Evolutionary conservation across 2,329 filamentous ascomycete genomes (phyloP).

Genomic region (Trichoderma guizhouense): DNA sequence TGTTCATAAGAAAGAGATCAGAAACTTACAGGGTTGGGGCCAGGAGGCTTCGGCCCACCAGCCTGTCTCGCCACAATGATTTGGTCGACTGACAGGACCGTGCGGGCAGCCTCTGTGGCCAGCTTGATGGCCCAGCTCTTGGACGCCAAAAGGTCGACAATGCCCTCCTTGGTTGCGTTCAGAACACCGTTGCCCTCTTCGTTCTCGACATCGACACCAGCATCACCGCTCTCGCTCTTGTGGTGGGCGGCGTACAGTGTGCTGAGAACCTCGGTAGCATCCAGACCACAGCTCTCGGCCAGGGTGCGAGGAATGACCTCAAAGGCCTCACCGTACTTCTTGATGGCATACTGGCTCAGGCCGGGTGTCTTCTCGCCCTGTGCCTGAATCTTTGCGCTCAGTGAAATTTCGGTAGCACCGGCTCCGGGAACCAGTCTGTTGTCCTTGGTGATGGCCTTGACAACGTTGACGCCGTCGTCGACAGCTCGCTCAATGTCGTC

Average conservation of each 20-base stretch:
- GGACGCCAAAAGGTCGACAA: conserved; percentile 84
- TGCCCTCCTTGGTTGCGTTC: conserved; percentile 82
- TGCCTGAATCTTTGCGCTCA: conserved; percentile 86
- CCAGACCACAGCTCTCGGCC: conserved; percentile 90
- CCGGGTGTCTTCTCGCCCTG: conserved; percentile 91
- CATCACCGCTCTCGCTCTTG: conserved; percentile 80
- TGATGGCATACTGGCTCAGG: conserved; percentile 91
- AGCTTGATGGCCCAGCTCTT: conserved; percentile 98
- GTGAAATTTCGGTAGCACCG: conserved; percentile 89
- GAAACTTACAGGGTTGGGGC: conserved; percentile 69
- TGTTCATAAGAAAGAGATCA: neutral
- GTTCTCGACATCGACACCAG: conserved; percentile 88
- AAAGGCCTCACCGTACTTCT: conserved; percentile 96
- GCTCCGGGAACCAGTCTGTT: conserved; percentile 87
- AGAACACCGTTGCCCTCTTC: conserved; percentile 75
- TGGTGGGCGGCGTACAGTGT: conserved; percentile 90
- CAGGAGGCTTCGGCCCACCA: conserved; percentile 93
- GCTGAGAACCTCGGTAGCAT: conserved; percentile 94
- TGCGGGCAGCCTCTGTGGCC: conserved; percentile 90
- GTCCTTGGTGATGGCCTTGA: conserved; percentile 97
- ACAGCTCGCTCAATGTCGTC: conserved; percentile 96
- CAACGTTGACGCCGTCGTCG: conserved; percentile 96
- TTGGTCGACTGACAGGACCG: conserved; percentile 93
- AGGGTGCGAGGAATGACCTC: conserved; percentile 93
- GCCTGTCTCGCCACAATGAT: conserved; percentile 98